Evolutionary conservation across 495 filamentous ascomycete genomes (phyloP).

Genomic region (Annulohypoxylon stygium): DNA sequence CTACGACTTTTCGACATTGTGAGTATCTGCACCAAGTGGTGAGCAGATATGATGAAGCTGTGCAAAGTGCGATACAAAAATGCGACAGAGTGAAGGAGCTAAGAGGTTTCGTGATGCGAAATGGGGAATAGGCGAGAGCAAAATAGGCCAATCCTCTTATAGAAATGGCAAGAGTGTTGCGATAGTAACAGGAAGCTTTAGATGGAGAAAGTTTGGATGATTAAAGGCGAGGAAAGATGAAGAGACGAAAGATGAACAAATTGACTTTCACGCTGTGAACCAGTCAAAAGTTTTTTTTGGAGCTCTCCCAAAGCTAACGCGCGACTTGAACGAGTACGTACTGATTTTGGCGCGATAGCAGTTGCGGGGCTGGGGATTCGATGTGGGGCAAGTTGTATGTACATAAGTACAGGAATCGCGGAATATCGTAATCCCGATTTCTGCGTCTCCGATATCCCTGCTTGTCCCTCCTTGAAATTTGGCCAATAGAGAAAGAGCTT

Average conservation of each 20-base stretch:
- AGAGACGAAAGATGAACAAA: conserved; percentile 27
- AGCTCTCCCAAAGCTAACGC: conserved; percentile 27
- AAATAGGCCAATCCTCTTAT: background rate
- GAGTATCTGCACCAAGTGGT: conserved; percentile 22
- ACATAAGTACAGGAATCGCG: background rate
- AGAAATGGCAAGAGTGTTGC: background rate
- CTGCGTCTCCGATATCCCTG: background rate
- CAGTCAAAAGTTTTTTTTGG: conserved; percentile 40
- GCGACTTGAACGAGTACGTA: conserved; percentile 3
- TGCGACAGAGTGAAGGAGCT: background rate
- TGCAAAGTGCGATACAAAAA: conserved; percentile 11
- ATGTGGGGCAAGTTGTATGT: conserved; percentile 11
- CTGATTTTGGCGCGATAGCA: background rate
- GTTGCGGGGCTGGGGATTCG: conserved; percentile 26
- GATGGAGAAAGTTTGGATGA: background rate
- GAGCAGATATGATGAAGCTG: background rate
- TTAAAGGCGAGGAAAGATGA: background rate
- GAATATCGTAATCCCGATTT: conserved; percentile 18
- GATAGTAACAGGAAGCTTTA: background rate
- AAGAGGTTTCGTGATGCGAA: background rate
- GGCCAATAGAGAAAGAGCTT: conserved; percentile 1
- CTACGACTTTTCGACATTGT: conserved; percentile 29
- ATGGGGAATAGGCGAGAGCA: background rate
- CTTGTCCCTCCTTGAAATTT: background rate
- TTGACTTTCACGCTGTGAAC: conserved; percentile 25